These are phyloP conservation scores for Pyricularia grisea DNA, from an alignment of 2,329 filamentous ascomycete genomes.

Conservation along the genomic window DNA sequence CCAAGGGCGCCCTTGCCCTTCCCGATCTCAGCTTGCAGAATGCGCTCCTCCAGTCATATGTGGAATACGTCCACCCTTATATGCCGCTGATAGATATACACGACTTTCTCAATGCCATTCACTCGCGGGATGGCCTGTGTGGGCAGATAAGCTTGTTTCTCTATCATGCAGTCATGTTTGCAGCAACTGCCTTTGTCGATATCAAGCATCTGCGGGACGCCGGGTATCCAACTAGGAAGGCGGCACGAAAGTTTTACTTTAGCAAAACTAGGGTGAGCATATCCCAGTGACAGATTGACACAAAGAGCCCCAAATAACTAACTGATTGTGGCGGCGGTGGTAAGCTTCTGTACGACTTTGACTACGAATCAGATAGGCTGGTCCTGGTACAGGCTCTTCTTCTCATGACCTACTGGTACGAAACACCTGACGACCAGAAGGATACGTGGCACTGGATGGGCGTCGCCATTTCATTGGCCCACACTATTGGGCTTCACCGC, in stretches of 20 bases:
- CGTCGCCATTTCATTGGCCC: constrained; percentile 82
- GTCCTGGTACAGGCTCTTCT: constrained; percentile 80
- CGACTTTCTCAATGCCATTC: constrained; percentile 50
- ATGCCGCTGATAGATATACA: constrained; percentile 77
- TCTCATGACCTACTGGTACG: constrained; percentile 96
- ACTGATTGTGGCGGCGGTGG: constrained; percentile 10
- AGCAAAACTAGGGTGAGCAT: constrained; percentile 69
- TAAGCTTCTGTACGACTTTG: constrained; percentile 83
- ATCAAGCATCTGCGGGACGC: constrained; percentile 66
- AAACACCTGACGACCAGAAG: constrained; percentile 93
- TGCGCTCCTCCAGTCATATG: constrained; percentile 71
- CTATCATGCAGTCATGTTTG: constrained; percentile 94
- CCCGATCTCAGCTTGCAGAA: constrained; percentile 64
- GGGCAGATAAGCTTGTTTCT: constrained; percentile 74
- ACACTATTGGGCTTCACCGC: constrained; percentile 87
- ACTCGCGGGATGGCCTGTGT: constrained; percentile 56
- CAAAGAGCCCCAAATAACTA: neutral
- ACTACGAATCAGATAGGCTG: constrained; percentile 86
- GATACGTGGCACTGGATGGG: constrained; percentile 99
- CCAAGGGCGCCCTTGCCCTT: constrained; percentile 76
- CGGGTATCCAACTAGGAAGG: constrained; percentile 69
- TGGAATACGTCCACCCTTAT: constrained; percentile 87
- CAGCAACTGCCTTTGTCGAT: constrained; percentile 80
- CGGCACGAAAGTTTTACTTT: constrained; percentile 81
- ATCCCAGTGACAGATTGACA: neutral